Conservation (phyloP, 805 yeast species). For the Candida suzukii region DNA sequence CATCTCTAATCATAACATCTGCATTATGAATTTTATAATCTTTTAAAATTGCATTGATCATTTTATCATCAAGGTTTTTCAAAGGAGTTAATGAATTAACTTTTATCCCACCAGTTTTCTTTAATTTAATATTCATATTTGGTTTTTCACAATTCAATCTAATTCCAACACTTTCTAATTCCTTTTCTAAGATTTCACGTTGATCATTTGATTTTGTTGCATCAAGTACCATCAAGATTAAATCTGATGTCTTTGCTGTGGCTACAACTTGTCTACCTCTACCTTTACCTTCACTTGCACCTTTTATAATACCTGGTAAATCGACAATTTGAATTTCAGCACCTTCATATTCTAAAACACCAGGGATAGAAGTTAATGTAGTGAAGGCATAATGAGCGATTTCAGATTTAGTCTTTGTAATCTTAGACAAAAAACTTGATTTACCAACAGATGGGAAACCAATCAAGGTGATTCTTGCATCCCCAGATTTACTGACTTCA, state of each 20-base stretch:
- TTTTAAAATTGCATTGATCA: conserved; percentile 67
- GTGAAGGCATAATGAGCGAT: conserved; percentile 95
- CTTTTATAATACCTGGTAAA: conserved; percentile 94
- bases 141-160: conserved; percentile 79
- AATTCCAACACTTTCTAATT: conserved; percentile 90
- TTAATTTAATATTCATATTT: conserved; percentile 67
- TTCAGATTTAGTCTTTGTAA: conserved; percentile 90
- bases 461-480: conserved; percentile 89
- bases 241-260: conserved; percentile 91
- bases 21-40: conserved; percentile 92
- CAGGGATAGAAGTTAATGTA: conserved; percentile 93
- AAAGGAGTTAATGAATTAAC: conserved; percentile 79
- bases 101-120: conserved; percentile 89
- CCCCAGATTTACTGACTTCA: conserved; percentile 93
- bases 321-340: conserved; percentile 98
- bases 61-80: conserved; percentile 70
- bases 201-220: conserved; percentile 94
- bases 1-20: conserved; percentile 86
- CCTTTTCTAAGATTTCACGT: conserved; percentile 77
- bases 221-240: conserved; percentile 88
- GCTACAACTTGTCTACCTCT: conserved; percentile 96
- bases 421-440: conserved; percentile 80
- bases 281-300: conserved; percentile 96
- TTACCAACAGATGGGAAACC: conserved; percentile 99
- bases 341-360: conserved; percentile 90